Percentiles rank a stretch among this genome's conserved stretches.
Evolutionary conservation across 2,329 filamentous ascomycete species (phyloP).

Genomic region (Fusarium sterilihyphosum): DNA sequence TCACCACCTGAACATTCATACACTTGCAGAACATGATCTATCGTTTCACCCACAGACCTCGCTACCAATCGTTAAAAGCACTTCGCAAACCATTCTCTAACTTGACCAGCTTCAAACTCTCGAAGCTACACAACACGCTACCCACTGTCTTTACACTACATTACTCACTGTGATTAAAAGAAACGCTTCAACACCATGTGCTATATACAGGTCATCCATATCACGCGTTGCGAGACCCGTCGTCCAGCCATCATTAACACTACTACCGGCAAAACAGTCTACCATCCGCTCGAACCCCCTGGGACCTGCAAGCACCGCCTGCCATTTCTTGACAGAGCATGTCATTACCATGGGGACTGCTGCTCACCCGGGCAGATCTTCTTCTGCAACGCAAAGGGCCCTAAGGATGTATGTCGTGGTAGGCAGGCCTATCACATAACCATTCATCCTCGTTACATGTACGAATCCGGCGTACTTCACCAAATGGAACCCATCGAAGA

Average conservation of each 20-base stretch:
- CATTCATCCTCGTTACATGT: neutral
- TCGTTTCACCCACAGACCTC: neutral
- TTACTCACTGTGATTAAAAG: neutral
- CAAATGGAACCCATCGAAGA: neutral
- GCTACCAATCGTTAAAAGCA: neutral
- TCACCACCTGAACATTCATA: neutral
- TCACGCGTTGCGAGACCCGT: constrained; percentile 26
- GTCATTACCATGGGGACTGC: constrained; percentile 14
- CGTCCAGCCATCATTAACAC: constrained; percentile 17
- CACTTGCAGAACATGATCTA: neutral
- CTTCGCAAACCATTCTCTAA: neutral
- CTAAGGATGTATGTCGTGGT: neutral
- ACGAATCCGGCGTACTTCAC: neutral
- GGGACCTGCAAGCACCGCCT: neutral
- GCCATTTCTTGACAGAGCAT: neutral
- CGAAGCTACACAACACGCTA: neutral
- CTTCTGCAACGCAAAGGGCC: neutral
- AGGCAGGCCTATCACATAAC: constrained; percentile 18
- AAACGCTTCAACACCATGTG: constrained; percentile 9
- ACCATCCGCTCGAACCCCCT: constrained; percentile 24
- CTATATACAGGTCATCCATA: constrained; percentile 10
- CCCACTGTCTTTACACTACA: neutral
- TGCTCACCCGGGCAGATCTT: neutral
- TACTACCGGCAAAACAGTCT: neutral
- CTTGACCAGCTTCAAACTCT: neutral